Base-by-base conservation (phyloP, 1,139 yeast genomes). In the Diutina neorugosa region DNA sequence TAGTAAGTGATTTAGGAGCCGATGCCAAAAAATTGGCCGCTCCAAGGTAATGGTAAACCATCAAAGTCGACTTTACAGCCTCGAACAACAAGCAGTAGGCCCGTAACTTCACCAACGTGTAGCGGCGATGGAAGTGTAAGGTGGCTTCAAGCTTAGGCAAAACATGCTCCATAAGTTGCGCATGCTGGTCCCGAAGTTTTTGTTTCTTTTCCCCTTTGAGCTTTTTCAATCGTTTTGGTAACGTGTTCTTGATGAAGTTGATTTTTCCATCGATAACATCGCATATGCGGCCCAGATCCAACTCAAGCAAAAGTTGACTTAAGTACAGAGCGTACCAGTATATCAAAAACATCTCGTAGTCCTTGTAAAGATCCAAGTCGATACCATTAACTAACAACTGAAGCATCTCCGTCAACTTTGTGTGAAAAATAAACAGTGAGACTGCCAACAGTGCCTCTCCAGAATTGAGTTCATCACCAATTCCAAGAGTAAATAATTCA, bases 351-450 rank as follows among this genome's bases (percentile, higher is more conserved):
- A 76, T 70, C 65, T 93, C 98, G 76, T 86, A 85, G 1, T 77
- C 73, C 59, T 82, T 81, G 65, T 86, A 88, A 18, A 90, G 66
- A 37, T 87, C 89, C 48, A 88, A 73, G 60, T 86, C 93, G 60
- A 90, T 80, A 1, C 96, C 96, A 55, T 81, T 76, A 37, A 89
- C 67, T 2, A 81, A 76, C n/a, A 84, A 80, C 62, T 86, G 85
- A 20, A 80, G 63, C 96, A 90, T 90, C 48, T 79, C 68, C 49
- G 74, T 74, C 47, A 90, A 66, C 63, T 93, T 93, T 56, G 77
- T 73, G 58, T 71, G 73, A 64, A 79, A 86, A 0, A 85, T 72
- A 80, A 82, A 90, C 1, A 89, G 79, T 3, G 93, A 77, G 16
- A 87, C 66, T 1, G 93, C 84, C 51, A 74, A 63, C 5, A 73